Conservation (phyloP, 768 basidiomycete genomes). For the Boletus huronensis region DNA sequence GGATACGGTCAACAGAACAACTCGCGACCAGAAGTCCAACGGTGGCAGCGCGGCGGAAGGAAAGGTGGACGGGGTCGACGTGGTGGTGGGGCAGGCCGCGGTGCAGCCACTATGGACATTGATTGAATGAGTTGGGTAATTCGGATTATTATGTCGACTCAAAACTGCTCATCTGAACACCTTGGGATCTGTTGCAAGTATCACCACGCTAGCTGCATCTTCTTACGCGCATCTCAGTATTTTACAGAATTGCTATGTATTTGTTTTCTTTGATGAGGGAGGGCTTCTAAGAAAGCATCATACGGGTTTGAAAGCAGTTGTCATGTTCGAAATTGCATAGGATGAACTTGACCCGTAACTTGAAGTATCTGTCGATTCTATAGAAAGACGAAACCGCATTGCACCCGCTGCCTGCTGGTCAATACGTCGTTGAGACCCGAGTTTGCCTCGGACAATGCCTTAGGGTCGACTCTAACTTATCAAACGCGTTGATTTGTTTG, state of each 20-base stretch:
- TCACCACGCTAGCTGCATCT: slow-evolving; percentile 16
- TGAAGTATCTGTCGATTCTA: neutral
- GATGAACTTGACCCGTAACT: no score
- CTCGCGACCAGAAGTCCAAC: slow-evolving; percentile 21
- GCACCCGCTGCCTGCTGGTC: neutral
- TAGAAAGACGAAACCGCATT: no score
- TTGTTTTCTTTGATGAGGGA: slow-evolving; percentile 1
- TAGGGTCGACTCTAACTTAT: neutral
- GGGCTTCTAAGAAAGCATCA: neutral
- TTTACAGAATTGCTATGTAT: slow-evolving; percentile 26
- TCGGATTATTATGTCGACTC: neutral
- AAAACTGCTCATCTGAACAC: slow-evolving; percentile 12
- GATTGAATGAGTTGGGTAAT: slow-evolving; percentile 17
- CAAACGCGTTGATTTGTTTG: no score
- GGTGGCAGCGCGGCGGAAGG: slow-evolving; percentile 30
- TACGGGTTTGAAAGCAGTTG: neutral
- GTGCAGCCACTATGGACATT: slow-evolving; percentile 26
- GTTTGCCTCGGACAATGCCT: neutral
- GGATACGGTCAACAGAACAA: slow-evolving; percentile 41
- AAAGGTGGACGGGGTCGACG: slow-evolving; percentile 24
- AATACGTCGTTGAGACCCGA: neutral
- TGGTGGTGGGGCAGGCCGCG: slow-evolving; percentile 15
- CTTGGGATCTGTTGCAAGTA: slow-evolving; percentile 12
- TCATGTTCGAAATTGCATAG: neutral
- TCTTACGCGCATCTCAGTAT: slow-evolving; percentile 24